Percentiles rank a stretch among this genome's conserved stretches.
Evolutionary conservation across 305 asterid species (phyloP).

Genomic region (Solanum hybrid): DNA sequence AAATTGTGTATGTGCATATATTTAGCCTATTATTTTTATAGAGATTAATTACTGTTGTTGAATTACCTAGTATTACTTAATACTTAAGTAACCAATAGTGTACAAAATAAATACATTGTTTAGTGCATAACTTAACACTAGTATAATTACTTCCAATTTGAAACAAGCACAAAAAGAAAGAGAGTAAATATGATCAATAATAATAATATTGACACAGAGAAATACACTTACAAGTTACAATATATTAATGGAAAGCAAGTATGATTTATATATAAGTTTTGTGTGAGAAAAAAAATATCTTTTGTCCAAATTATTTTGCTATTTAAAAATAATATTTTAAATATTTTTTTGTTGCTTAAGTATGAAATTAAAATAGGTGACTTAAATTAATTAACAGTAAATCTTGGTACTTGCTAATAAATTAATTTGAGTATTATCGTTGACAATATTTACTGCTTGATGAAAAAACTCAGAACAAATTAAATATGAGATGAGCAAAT

Average conservation of each 20-base stretch:
- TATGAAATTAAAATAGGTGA: background rate
- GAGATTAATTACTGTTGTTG: background rate
- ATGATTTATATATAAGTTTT: background rate
- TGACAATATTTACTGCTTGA: background rate
- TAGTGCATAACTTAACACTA: background rate
- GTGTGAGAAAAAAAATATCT: background rate
- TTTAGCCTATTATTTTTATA: background rate
- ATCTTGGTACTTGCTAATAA: background rate
- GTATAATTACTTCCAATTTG: background rate
- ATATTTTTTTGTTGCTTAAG: background rate
- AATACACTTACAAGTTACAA: background rate
- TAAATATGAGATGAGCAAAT: background rate
- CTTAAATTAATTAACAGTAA: background rate
- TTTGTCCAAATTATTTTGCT: background rate
- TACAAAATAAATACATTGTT: background rate
- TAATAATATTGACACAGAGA: background rate
- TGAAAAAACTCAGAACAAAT: background rate
- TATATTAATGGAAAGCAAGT: background rate
- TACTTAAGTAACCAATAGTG: background rate
- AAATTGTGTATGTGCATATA: background rate
- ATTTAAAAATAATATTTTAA: background rate
- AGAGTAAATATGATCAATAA: background rate
- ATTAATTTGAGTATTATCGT: background rate
- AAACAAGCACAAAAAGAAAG: background rate
- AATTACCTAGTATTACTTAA: background rate